These are phyloP conservation scores for Suhomyces guaymorum DNA, from an alignment of 1,139 yeast genomes.

Conservation along the genomic window DNA sequence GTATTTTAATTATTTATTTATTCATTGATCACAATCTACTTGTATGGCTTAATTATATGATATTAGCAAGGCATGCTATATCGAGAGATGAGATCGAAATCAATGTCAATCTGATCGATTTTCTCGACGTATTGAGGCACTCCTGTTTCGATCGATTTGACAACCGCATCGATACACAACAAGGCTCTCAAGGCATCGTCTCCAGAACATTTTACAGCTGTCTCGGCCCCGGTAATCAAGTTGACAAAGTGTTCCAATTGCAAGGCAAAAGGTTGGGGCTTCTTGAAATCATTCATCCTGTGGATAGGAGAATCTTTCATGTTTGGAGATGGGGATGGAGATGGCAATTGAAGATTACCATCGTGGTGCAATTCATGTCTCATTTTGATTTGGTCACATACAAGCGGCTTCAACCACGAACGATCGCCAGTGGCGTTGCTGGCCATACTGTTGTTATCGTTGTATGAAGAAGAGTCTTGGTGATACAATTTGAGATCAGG, in stretches of 20 bases:
- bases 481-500: constrained; percentile 44
- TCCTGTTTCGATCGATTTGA: constrained; percentile 37
- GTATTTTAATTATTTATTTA: not conserved
- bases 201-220: constrained; percentile 37
- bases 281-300: constrained; percentile 12
- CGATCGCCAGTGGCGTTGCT: constrained; percentile 16
- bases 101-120: constrained; percentile 23
- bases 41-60: no score
- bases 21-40: no score
- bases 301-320: constrained; percentile 24
- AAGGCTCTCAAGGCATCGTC: constrained; percentile 44
- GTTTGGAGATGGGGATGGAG: constrained; percentile 32
- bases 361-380: constrained; percentile 16
- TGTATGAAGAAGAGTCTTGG: constrained; percentile 20
- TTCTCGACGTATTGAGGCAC: constrained; percentile 35
- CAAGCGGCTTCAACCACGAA: constrained; percentile 38
- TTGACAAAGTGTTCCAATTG: constrained; percentile 43
- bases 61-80: no score
- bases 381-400: constrained; percentile 26
- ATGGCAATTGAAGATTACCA: constrained; percentile 16
- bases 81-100: constrained; percentile 14
- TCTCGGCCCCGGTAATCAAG: constrained; percentile 34
- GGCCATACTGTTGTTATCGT: constrained; percentile 16
- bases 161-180: constrained; percentile 43
- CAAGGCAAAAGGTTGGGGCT: constrained; percentile 41